Evolutionary conservation across 306 rosid species (phyloP).

Genomic region (Myrica gale): DNA sequence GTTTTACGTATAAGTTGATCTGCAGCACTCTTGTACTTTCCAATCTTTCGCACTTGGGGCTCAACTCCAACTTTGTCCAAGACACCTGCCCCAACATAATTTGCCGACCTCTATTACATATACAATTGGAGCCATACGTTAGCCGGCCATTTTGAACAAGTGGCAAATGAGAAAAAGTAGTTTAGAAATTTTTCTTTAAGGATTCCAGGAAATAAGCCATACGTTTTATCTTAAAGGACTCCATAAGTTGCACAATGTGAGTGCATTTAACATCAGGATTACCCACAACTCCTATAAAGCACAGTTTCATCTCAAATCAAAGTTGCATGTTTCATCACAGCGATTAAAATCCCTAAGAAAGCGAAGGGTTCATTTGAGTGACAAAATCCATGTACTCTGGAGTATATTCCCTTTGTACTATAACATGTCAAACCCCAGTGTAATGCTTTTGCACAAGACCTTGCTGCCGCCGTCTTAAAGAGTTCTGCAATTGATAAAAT

Average conservation of each 20-base stretch:
- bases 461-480: not conserved
- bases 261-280: not conserved
- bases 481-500: not conserved
- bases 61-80: constrained; percentile 82
- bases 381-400: not conserved
- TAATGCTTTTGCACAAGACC: too few species aligned
- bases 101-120: constrained; percentile 5
- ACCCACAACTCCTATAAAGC: not conserved
- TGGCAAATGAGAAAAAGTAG: constrained; percentile 12
- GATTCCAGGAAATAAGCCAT: not conserved
- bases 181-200: not conserved
- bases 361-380: not conserved
- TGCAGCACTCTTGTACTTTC: constrained; percentile 91
- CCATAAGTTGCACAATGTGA: constrained; percentile 16
- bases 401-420: not conserved
- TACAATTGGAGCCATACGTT: constrained; percentile 24
- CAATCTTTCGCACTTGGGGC: constrained; percentile 88
- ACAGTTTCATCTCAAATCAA: not conserved
- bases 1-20: constrained; percentile 76
- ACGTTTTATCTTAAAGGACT: constrained; percentile 7
- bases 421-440: not conserved
- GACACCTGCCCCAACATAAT: constrained; percentile 53
- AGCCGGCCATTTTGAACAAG: not conserved
- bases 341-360: not conserved
- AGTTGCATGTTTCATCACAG: not conserved